Base-by-base conservation (phyloP, 192 early-diverging fungal genomes). In the Coemansia sp. region DNA sequence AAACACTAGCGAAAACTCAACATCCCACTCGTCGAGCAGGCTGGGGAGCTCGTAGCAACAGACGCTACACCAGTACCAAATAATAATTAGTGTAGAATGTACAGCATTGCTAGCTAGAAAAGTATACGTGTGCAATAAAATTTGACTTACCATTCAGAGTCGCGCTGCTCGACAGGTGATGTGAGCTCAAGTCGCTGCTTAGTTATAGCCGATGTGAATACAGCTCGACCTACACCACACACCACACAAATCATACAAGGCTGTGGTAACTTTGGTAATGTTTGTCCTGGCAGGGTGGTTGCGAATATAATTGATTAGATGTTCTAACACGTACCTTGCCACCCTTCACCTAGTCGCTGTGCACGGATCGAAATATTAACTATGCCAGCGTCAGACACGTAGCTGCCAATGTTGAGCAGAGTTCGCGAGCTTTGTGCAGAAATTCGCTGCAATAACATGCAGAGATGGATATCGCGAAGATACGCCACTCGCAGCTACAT, bases 391-490 rank as follows among this genome's bases (percentile, higher is more conserved):
- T 67, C 53, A 3, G 70, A 72, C 13, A 81, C 44, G 50, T 73
- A 57, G 38, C 29, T 29, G 2, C 39, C 65, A 39, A 66, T 58
- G 18, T 53, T 36, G 22, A 81, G 62, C 3, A 81, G 60, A 34
- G 69, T 22, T 20, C 12, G 68, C 20, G 57, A 13, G 3, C n/a
- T 55, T 5, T 44, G 29, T 13, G n/a, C 15, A 33, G 31, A 33
- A 34, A n/a, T 65, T 13, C 71, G 57, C 69, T 77, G 70, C 11
- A 82, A 68, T 18, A 71, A 41, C n/a, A 72, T 41, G 8, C 72
- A 75, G 31, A 83, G 65, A 46, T 83, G 80, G 5, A 78, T 50
- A 49, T 83, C 75, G 8, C 66, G 71, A 29, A 83, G 69, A 68
- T 78, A 72, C 46, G 65, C 69, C 7, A 71, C 65, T 31, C 39